A percentile compares a stretch with the other conserved stretches of the same genome.
phyloP scores from a whole-genome alignment of 768 basidiomycete species.

The Phallus indusiatus region DNA sequence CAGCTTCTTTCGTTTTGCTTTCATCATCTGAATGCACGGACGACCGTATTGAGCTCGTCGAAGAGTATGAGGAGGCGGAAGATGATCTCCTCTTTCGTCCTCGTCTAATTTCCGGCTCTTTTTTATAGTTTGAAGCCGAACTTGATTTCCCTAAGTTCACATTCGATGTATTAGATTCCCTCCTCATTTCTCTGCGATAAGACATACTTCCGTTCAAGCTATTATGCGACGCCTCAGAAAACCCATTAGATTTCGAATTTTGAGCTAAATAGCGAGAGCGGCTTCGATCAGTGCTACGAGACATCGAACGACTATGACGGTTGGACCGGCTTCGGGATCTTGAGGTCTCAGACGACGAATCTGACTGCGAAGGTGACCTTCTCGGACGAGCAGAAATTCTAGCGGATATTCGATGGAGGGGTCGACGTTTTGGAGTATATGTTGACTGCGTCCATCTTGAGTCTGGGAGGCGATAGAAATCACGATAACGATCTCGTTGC shows the following conservation, averaged over 20 bases:
- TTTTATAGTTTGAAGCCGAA: neutral
- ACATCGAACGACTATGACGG: neutral
- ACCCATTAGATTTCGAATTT: neutral
- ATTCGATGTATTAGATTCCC: neutral
- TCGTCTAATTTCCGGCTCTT: neutral
- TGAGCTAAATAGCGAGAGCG: neutral
- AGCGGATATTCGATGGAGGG: slow-evolving; percentile 3
- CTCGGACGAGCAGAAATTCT: slow-evolving; percentile 6
- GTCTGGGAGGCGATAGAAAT: neutral
- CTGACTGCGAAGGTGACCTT: neutral
- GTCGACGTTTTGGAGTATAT: neutral
- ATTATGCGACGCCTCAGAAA: neutral
- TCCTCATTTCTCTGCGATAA: neutral
- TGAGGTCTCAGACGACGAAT: neutral
- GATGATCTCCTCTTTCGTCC: neutral
- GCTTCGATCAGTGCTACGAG: neutral
- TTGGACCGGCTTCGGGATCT: neutral
- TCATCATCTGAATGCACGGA: slow-evolving; percentile 3
- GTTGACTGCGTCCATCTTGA: neutral
- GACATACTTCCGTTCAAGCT: neutral
- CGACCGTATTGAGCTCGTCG: slow-evolving; percentile 5
- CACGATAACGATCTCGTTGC: slow-evolving; percentile 1
- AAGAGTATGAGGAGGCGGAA: neutral
- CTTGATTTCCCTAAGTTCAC: neutral
- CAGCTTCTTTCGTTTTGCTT: neutral